Evolutionary conservation across 345 rosid genomes (phyloP).

Genomic region (Acer saccharum): DNA sequence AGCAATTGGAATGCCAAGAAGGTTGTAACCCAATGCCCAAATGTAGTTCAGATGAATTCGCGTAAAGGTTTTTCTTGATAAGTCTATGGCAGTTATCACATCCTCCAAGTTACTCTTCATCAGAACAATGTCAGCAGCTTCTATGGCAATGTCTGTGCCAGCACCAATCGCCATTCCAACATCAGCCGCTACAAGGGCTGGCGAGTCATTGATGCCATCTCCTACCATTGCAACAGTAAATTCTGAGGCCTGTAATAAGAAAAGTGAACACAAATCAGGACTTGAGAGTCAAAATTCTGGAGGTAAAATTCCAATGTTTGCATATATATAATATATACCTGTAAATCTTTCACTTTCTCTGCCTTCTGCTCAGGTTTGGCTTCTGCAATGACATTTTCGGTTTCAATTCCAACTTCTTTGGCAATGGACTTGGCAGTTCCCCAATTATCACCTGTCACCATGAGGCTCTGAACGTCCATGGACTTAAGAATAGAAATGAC

Average conservation of each 20-base stretch:
- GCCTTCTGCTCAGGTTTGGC: slow-evolving; percentile 93
- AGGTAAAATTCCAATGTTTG: background rate
- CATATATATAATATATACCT: slow-evolving; percentile 39
- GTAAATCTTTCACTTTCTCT: slow-evolving; percentile 83
- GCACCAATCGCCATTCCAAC: slow-evolving; percentile 99
- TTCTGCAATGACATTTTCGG: slow-evolving; percentile 75
- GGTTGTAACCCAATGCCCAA: slow-evolving; percentile 92
- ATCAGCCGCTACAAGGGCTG: slow-evolving; percentile 93
- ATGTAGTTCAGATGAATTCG: slow-evolving; percentile 86
- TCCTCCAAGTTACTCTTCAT: slow-evolving; percentile 96
- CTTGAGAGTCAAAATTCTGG: background rate
- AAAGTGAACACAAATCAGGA: background rate
- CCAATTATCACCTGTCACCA: slow-evolving; percentile 98
- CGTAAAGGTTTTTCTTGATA: slow-evolving; percentile 77
- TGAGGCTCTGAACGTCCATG: slow-evolving; percentile 73
- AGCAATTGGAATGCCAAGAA: slow-evolving; percentile 84
- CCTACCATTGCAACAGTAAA: slow-evolving; percentile 91
- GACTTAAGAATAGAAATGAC: slow-evolving; percentile 79
- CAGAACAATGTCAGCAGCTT: slow-evolving; percentile 93
- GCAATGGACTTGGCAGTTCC: slow-evolving; percentile 94
- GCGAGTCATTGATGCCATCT: slow-evolving; percentile 98
- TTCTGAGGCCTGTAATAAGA: slow-evolving; percentile 56
- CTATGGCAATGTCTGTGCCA: slow-evolving; percentile 93
- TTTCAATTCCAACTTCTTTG: slow-evolving; percentile 73
- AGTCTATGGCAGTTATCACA: slow-evolving; percentile 90